Evolutionary conservation across 2,329 filamentous ascomycete genomes (phyloP), one percentile per base, ranked within the genome.

Genomic region (Neofusicoccum ribis): DNA sequence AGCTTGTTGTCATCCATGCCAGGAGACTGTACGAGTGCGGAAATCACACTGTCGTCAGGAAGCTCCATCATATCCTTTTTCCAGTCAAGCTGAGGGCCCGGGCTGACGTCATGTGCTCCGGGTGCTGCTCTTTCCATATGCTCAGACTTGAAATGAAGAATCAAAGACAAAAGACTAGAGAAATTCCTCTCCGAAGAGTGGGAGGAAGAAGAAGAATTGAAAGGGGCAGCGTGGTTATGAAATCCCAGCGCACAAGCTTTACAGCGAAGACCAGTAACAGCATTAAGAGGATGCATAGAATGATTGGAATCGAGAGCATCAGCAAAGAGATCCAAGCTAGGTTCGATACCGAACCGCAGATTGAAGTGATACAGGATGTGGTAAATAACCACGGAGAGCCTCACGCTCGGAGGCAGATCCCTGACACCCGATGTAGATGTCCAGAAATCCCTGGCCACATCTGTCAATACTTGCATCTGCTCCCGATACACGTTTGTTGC

Each of bases 381-480:
- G 71, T 89, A 82, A 47, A 93, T 82, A 9, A 91, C 80, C 52
- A 87, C 83, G 66, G 85, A 85, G 15, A 91, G 81, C 68, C 87
- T 86, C 52, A 91, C 81, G 66, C 84, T 85, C 44, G 85, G 84
- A 14, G 88, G 84, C 15, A 92, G 77, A 59, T 88, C 84, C 69
- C 86, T 86, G 67, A 91, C 80, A 3, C 82, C 82, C 7, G 82
- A 83, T 2, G 88, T 84, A 23, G 80, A 77, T 67, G 85, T 84
- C 89, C 90, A 93, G 41, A 89, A 76, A 27, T 87, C 84, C 66
- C 85, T 83, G 4, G 86, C 84, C 71, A 84, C 82, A 76, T 77
- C 62, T 79, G 80, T 75, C 27, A 77, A 68, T 54, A 73, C 74
- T 75, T 76, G 77, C 71, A 69, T 78, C 78, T 72, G 79, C 71